Conservation (phyloP, 2,329 filamentous ascomycete genomes). For the Microascus cirrosus region DNA sequence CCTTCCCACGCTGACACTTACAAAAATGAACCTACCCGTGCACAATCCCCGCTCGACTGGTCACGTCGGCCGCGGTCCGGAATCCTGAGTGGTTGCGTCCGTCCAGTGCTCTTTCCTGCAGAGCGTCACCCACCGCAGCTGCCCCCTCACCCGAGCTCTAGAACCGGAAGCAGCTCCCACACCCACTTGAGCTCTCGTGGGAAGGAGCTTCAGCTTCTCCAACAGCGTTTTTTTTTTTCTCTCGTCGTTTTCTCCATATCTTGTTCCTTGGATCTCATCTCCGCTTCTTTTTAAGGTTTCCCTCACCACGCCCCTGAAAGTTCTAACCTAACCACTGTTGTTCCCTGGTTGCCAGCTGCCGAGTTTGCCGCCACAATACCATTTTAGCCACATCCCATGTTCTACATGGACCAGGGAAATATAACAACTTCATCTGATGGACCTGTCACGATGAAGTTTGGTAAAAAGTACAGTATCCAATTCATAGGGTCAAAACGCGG, state of each 20-base stretch:
- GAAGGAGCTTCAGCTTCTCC: neutral
- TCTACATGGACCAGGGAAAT: neutral
- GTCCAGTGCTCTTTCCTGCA: neutral
- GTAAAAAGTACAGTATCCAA: slow-evolving; percentile 36
- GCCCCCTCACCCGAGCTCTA: neutral
- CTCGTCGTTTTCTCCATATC: neutral
- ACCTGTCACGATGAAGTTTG: slow-evolving; percentile 44
- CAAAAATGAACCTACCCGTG: neutral
- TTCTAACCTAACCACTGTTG: no score
- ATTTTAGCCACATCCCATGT: neutral
- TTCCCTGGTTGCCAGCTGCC: neutral
- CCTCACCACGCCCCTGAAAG: neutral
- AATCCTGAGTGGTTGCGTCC: neutral
- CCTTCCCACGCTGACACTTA: neutral
- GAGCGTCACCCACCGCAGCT: slow-evolving; percentile 2
- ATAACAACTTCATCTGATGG: neutral
- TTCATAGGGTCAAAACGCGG: neutral
- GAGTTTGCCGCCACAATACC: neutral
- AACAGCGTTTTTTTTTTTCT: neutral
- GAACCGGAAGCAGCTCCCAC: neutral
- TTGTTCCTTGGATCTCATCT: neutral
- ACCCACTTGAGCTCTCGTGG: neutral
- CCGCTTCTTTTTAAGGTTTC: neutral
- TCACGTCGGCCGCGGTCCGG: neutral
- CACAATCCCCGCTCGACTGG: neutral